Evolutionary conservation across 2,329 filamentous ascomycete species (phyloP).

Genomic region (Monosporascus sp.): DNA sequence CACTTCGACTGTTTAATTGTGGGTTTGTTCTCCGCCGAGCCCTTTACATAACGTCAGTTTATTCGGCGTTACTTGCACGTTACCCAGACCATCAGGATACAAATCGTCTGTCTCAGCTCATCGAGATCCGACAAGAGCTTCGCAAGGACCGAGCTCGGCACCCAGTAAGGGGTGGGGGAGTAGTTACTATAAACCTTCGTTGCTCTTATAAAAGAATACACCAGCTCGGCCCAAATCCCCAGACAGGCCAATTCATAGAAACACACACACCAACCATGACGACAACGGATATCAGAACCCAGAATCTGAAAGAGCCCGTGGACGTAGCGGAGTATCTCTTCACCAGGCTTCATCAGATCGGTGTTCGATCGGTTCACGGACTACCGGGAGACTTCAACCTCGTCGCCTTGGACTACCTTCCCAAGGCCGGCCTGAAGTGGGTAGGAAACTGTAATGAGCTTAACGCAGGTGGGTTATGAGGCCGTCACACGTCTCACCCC

Average conservation of each 20-base stretch:
- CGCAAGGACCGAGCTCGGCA: neutral
- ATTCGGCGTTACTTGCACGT: neutral
- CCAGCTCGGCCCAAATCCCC: neutral
- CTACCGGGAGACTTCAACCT: constrained; percentile 73
- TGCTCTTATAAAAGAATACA: neutral
- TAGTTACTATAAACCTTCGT: neutral
- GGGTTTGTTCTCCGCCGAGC: neutral
- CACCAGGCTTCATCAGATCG: constrained; percentile 56
- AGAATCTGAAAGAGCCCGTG: constrained; percentile 42
- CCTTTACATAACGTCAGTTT: neutral
- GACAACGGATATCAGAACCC: constrained; percentile 35
- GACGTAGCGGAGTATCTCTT: constrained; percentile 67
- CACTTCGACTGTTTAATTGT: no score
- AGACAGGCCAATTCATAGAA: neutral
- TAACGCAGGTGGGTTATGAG: constrained; percentile 55
- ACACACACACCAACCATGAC: constrained; percentile 8
- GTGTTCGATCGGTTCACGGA: constrained; percentile 61
- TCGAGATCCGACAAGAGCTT: neutral
- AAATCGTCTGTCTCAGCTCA: neutral
- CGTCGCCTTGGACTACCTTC: constrained; percentile 61
- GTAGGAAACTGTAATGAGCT: constrained; percentile 68
- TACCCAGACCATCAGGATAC: neutral
- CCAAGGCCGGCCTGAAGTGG: constrained; percentile 55
- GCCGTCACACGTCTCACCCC: neutral
- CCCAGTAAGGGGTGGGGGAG: neutral